Evolutionary conservation across 202 grass and related monocot species (phyloP), one percentile per base, ranked within the genome.

Genomic region (Setaria viridis): DNA sequence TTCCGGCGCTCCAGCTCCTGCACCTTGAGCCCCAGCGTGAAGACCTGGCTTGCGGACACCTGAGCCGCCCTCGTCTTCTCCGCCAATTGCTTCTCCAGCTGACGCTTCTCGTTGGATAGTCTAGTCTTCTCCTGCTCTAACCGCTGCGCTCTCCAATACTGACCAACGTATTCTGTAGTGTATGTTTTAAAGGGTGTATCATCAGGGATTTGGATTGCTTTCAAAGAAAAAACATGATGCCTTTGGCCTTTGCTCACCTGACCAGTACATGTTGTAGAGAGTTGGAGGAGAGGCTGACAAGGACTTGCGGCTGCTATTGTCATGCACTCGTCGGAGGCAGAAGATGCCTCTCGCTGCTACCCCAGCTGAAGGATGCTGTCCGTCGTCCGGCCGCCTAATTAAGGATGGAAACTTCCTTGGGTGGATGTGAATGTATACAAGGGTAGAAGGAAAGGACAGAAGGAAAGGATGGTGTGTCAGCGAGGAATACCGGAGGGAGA

Each of bases 221-320:
- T 35, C 0, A 35, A 35, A 35, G 1, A 35, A 3, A 35, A 35
- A 35, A 35, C 37, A 68, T 20, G 17, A 43, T 43, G 42, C 1
- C 2, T 50, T 43, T 64, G 58, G 76, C 25, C 13, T 25, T 25
- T 25, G 25, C 25, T 25, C 21, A 78, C 21, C 42, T 30, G 14
- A 55, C 64, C 79, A 48, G 16, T 48, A 71, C 79, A 47, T 70
- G 35, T 4, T 70, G 48, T 42, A 25, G 34, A 70, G n/a, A 81
- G 1, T 47, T 62, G n/a, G 57, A 78, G 55, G 58, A 11, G 25
- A 72, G 6, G 25, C 5, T 14, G 57, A 78, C 1, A 14, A 63
- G 7, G 13, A 63, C 34, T 43, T 43, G 4, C 4, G 0, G 49
- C 78, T 20, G 8, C 19, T 56, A 19, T 55, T 56, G 6, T 67